Evolutionary conservation across 306 rosid genomes (phyloP), one percentile per base, ranked within the genome.

Genomic region (Inga laurina): DNA sequence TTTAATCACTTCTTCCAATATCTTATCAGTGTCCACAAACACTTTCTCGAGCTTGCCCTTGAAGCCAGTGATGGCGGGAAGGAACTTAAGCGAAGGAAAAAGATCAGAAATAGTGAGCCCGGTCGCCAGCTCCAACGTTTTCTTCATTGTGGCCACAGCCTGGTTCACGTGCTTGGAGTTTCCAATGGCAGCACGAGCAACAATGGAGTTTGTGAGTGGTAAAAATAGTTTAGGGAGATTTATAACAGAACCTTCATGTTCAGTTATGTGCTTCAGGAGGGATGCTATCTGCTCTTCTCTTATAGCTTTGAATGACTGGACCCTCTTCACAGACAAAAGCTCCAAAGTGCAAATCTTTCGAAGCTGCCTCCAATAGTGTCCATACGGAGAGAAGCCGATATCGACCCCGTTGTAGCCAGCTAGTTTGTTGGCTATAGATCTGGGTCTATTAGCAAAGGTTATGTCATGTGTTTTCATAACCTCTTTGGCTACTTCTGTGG

Each of bases 81-180:
- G 71, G 22, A 79, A 18, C 61, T 74, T 43, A 72, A 79, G 21
- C 14, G 78, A 75, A 82, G 76, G 81, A 45, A 35, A 75, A 32
- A 75, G 34, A 52, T 82, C 85, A 15, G 75, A 22, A 66, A 82
- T 3, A 3, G 24, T 19, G 7, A 82, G 54, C 37, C 85, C 85
- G 24, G 32, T 44, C 22, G 19, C 15, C 21, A 66, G 32, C 71
- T 6, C 68, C 22, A 76, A 9, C 14, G 24, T 19, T 1, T 30
- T 41, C 34, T 51, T 52, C n/a, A 59, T 9, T 37, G 4, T 4
- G 7, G 39, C 0, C n/a, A 73, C 4, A 18, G 18, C 19, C 56
- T 48, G 51, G 10, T 22, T 45, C 7, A 45, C 24, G n/a, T 74
- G 74, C 54, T 44, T 44, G 64, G 22, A 34, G 44, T 11, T 27